phyloP scores from a whole-genome alignment of 768 basidiomycete genomes.

The Russula foetens region DNA sequence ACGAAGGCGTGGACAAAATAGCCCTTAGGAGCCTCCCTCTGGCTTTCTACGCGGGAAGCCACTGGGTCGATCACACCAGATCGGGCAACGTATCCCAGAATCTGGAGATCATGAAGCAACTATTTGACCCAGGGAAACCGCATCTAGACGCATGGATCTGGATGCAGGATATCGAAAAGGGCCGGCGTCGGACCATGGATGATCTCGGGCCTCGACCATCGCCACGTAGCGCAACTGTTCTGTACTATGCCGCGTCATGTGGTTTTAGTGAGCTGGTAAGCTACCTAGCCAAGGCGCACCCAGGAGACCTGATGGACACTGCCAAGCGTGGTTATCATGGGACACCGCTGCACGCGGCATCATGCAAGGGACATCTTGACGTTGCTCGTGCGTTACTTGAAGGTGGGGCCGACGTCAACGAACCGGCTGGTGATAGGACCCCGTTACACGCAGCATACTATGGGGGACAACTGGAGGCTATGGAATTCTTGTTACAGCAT shows the following conservation, averaged over 20 bases:
- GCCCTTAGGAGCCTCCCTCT: background rate
- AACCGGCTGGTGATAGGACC: too few species aligned
- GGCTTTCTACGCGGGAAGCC: background rate
- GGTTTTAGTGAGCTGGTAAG: background rate
- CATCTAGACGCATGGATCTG: background rate
- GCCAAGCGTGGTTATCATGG: background rate
- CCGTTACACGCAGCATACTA: background rate
- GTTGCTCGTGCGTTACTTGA: background rate
- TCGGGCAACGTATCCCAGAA: background rate
- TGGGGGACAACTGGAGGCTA: background rate
- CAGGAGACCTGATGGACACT: background rate
- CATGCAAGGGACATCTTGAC: background rate
- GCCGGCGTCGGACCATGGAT: background rate
- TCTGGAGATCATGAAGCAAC: background rate
- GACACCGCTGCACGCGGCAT: background rate
- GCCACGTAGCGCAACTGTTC: background rate
- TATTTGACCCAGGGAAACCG: background rate
- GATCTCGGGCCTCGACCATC: background rate
- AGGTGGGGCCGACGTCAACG: background rate
- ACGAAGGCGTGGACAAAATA: background rate
- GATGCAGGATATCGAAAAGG: background rate
- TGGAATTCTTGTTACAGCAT: background rate
- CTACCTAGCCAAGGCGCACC: background rate
- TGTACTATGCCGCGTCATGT: background rate
- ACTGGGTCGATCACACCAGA: background rate